Evolutionary conservation across 768 basidiomycete species (phyloP).

Genomic region (Galerina marginata): DNA sequence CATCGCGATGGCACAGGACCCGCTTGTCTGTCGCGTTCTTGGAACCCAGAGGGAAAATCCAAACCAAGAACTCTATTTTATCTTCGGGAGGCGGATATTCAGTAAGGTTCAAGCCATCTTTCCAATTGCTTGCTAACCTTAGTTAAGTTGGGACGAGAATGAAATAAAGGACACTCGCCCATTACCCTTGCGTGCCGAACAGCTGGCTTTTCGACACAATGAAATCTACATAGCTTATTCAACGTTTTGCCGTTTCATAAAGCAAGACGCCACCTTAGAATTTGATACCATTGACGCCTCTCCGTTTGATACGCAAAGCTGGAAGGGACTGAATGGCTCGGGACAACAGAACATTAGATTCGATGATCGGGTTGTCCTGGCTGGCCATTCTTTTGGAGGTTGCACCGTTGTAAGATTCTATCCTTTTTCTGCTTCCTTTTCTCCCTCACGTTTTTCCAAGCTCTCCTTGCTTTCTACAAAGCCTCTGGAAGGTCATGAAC

Average conservation of each 20-base stretch:
- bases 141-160: constrained; percentile 34
- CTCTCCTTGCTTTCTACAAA: constrained; percentile 59
- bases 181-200: constrained; percentile 64
- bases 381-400: constrained; percentile 54
- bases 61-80: constrained; percentile 48
- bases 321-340: constrained; percentile 34
- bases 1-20: constrained; percentile 84
- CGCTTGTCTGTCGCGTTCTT: constrained; percentile 45
- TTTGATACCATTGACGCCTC: constrained; percentile 44
- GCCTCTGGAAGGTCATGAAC: constrained; percentile 44
- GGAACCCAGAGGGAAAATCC: constrained; percentile 33
- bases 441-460: constrained; percentile 37
- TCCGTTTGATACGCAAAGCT: constrained; percentile 44
- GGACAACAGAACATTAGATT: constrained; percentile 35
- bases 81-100: constrained; percentile 58
- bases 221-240: constrained; percentile 72
- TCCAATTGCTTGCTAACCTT: background rate
- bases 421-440: background rate
- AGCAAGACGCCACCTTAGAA: constrained; percentile 34
- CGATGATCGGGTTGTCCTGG: constrained; percentile 41
- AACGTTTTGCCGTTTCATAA: constrained; percentile 63
- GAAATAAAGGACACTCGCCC: constrained; percentile 31
- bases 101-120: constrained; percentile 40
- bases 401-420: constrained; percentile 45
- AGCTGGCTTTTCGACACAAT: constrained; percentile 69